phyloP scores from a whole-genome alignment of 805 yeast genomes.

The Vanderwaltozyma yarrowii region DNA sequence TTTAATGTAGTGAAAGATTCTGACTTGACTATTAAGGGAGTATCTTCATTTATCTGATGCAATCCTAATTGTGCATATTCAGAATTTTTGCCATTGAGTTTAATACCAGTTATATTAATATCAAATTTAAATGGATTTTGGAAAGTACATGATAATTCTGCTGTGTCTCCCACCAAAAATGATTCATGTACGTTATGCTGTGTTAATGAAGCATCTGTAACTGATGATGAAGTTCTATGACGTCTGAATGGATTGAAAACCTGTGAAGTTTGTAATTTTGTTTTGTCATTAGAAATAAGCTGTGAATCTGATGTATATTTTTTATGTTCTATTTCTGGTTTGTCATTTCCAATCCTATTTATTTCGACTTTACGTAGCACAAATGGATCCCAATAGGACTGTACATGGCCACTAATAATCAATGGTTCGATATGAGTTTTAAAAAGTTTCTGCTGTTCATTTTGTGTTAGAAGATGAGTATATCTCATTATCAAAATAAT shows the following conservation, averaged over 20 bases:
- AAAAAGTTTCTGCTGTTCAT: slow-evolving; percentile 44
- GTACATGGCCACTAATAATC: slow-evolving; percentile 14
- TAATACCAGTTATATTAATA: slow-evolving; percentile 44
- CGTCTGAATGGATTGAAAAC: slow-evolving; percentile 48
- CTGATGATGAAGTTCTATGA: background rate
- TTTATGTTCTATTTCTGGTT: slow-evolving; percentile 5
- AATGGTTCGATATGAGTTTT: slow-evolving; percentile 22
- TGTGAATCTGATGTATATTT: background rate
- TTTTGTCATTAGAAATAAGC: background rate
- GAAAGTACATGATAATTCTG: slow-evolving; percentile 44
- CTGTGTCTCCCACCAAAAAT: slow-evolving; percentile 49
- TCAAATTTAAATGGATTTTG: slow-evolving; percentile 80
- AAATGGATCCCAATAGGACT: slow-evolving; percentile 65
- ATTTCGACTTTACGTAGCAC: slow-evolving; percentile 44
- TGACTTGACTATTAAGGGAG: slow-evolving; percentile 31
- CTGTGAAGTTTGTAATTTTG: background rate
- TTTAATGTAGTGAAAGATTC: slow-evolving; percentile 31
- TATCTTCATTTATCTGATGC: slow-evolving; percentile 8
- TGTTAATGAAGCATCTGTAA: slow-evolving; percentile 6
- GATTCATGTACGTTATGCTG: background rate
- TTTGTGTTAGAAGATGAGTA: slow-evolving; percentile 40
- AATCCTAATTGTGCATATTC: slow-evolving; percentile 17
- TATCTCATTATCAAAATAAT: slow-evolving; percentile 47
- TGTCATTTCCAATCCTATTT: slow-evolving; percentile 20
- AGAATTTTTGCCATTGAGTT: slow-evolving; percentile 27